Evolutionary conservation across 257 asterid species (phyloP).

Genomic region (Datura wrightii): DNA sequence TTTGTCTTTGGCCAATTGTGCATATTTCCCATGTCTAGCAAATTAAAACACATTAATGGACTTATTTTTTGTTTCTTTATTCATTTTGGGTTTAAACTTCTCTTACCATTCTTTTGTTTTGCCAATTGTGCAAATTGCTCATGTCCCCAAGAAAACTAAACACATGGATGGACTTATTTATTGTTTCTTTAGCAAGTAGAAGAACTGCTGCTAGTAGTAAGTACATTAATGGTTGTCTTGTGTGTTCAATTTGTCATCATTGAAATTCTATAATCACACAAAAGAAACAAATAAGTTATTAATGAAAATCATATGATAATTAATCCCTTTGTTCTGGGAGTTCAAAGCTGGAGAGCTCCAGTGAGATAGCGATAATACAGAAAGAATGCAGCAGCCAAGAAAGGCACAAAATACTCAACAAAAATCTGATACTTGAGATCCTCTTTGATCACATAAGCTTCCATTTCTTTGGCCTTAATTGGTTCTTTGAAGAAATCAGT

Average conservation of each 20-base stretch:
- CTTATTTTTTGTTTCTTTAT: too few species aligned
- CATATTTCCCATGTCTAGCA: background rate
- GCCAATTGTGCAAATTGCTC: background rate
- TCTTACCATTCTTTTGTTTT: background rate
- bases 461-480: slow-evolving; percentile 41
- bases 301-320: background rate
- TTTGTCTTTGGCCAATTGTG: background rate
- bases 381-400: slow-evolving; percentile 37
- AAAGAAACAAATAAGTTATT: background rate
- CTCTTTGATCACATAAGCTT: slow-evolving; percentile 36
- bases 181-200: background rate
- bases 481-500: slow-evolving; percentile 18
- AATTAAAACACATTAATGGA: too few species aligned
- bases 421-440: slow-evolving; percentile 14
- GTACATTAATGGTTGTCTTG: background rate
- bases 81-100: background rate
- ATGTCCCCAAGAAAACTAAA: background rate
- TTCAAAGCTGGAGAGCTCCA: slow-evolving; percentile 16
- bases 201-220: too few species aligned
- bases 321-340: background rate
- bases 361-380: slow-evolving; percentile 37
- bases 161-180: background rate
- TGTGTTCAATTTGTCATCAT: background rate
- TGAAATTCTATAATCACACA: too few species aligned
- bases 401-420: slow-evolving; percentile 40